Evolutionary conservation across 495 filamentous ascomycete genomes (phyloP), one percentile per base, ranked within the genome.

Genomic region (Lasiosphaeria miniovina): DNA sequence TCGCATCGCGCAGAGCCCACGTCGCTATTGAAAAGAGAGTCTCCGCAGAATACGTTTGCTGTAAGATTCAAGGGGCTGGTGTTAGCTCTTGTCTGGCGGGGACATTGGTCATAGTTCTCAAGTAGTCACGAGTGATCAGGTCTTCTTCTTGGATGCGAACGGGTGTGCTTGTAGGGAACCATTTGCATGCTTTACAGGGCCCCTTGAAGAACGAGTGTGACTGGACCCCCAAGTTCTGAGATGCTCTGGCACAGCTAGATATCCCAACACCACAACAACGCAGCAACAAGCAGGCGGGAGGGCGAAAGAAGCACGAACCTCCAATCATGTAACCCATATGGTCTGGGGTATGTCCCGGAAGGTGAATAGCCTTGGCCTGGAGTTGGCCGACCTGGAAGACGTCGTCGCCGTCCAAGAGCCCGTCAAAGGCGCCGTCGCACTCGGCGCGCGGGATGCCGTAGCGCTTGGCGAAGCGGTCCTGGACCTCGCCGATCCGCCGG

Each of bases 261-360:
- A 43, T 36, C n/a, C 11, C 14, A 10, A 14, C 6, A 4, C 3
- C 1, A 24, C 45, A 14, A 32, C 32, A 49, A 49, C 4, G 3
- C 9, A n/a, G 14, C n/a, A n/a, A 60, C 6, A 12, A 34, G 24
- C 5, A 52, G 15, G 45, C 43, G 43, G 31, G 33, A 40, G 34
- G 17, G 40, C n/a, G n/a, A 24, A 15, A 10, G 36, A 10, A 5
- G 14, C 5, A 62, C 64, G 48, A 53, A 73, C 79, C 65, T 56
- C 83, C 84, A 58, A 87, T 77, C 31, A 68, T 59, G 62, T 86
- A 88, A 0, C 85, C 85, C 15, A 86, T 59, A 63, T 86, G 84
- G 60, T 87, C 84, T 0, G 82, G 82, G 2, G 83, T 87, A 61
- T 87, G 84, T 0, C 84, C 84, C 0, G 84, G 84, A 2, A 87